Conservation (phyloP, 1,284 basidiomycete species). For the Trametes polyzona region DNA sequence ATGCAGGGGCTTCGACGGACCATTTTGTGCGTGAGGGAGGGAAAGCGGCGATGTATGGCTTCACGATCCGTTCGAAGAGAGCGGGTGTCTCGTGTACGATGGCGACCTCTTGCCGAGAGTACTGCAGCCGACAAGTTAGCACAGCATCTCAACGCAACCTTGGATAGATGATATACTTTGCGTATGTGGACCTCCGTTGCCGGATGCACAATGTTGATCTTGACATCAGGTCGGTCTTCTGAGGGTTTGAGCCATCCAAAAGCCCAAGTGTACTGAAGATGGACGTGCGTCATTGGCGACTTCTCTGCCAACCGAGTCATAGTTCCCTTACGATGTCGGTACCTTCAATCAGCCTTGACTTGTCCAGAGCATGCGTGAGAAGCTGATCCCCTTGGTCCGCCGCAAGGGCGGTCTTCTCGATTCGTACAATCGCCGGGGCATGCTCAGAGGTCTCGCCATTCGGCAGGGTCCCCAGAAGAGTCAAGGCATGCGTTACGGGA, state of each 20-base stretch:
- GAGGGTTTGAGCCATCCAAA: constrained; percentile 46
- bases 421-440: constrained; percentile 56
- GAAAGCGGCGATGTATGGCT: constrained; percentile 79
- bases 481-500: constrained; percentile 50
- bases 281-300: background rate
- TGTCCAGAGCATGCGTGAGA: constrained; percentile 33
- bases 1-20: constrained; percentile 51
- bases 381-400: constrained; percentile 33
- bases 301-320: background rate
- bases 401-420: constrained; percentile 61
- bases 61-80: constrained; percentile 70
- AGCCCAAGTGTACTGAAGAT: constrained; percentile 45
- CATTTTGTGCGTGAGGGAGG: constrained; percentile 81
- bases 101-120: constrained; percentile 73
- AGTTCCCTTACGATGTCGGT: constrained; percentile 51
- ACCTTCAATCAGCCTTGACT: constrained; percentile 41
- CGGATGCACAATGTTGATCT: constrained; percentile 79
- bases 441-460: constrained; percentile 24
- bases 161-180: constrained; percentile 52
- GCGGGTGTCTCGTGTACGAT: constrained; percentile 85
- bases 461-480: constrained; percentile 46
- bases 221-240: constrained; percentile 46
- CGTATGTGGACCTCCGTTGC: constrained; percentile 83
- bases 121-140: constrained; percentile 48
- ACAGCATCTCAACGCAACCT: background rate